Base-by-base conservation (phyloP, 371 early-diverging fungal species). In the Mortierella sp. region DNA sequence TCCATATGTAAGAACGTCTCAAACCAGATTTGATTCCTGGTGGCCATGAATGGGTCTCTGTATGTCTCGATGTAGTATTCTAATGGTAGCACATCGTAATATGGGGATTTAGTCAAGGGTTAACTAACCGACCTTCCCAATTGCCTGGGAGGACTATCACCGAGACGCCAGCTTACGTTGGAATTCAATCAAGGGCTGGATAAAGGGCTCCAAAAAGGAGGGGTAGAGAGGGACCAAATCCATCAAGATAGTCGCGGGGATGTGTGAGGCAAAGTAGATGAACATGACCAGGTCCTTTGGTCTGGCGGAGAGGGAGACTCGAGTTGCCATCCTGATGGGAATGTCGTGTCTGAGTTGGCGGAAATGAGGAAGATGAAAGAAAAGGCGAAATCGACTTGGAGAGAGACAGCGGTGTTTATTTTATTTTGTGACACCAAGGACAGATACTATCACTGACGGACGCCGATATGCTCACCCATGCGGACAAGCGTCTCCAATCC, bases 401-500 rank as follows among this genome's bases (percentile, higher is more conserved):
- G 37, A 4, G 37, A 11, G 37, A 7, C 11, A 11, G 37, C 37
- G 37, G n/a, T 4, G 7, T 34, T 2, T 34, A 34, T 34, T 34
- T 34, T 34, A 34, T 34, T 14, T 34, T 7, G 2, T 11, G 34
- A 0, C 37, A 34, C 37, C 44, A 44, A 28, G 2, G n/a, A n/a
- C n/a, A n/a, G n/a, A n/a, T n/a, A n/a, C n/a, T n/a, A n/a, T 39
- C 30, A 53, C 12, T 43, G 2, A 30, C 60, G 67, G 15, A 27
- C 43, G 2, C 86, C 86, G 59, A 85, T 82, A 7, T 60, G 65
- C 34, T 81, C 80, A 1, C 84, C 84, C 64, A 84, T 66, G 0
- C 52, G 44, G 6, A 87, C 84, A 19, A 86, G 60, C 0, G 89
- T 89, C 59, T 90, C 92, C 3, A 91, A 28, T 1, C 80, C 79